Conservation (phyloP, 164 flowering plant genomes). For the Kingdonia uniflora region DNA sequence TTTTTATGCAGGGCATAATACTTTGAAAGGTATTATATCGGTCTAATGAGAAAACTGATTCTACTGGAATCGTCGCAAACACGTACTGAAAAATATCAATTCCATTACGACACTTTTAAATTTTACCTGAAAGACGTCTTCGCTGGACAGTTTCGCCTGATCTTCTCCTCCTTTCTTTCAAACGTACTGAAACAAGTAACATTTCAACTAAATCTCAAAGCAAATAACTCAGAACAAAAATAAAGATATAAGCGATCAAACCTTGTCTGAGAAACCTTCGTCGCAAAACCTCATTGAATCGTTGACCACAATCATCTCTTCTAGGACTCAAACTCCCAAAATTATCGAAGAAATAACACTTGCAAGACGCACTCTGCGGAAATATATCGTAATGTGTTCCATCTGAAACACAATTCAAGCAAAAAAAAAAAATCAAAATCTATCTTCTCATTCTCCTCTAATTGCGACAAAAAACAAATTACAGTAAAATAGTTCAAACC, state of each 20-base stretch:
- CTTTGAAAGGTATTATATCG: too few species aligned
- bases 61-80: too few species aligned
- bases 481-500: conserved; percentile 22
- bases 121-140: conserved; percentile 12
- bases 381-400: conserved; percentile 42
- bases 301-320: conserved; percentile 18
- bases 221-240: background rate
- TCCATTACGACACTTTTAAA: too few species aligned
- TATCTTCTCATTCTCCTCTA: background rate
- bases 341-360: conserved; percentile 75
- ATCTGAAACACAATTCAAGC: conserved; percentile 30
- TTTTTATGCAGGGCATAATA: too few species aligned
- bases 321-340: conserved; percentile 39
- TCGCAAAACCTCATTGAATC: conserved; percentile 56
- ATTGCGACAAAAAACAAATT: background rate
- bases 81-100: too few species aligned
- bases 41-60: too few species aligned
- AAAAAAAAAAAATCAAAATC: background rate
- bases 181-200: conserved; percentile 39
- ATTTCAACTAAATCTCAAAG: background rate
- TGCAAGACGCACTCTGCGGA: conserved; percentile 62
- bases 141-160: conserved; percentile 17
- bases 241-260: conserved; percentile 9
- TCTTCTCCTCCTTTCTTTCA: conserved; percentile 43
- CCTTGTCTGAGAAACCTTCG: conserved; percentile 87